These are phyloP conservation scores for Physocladia obscura DNA, from an alignment of 192 early-diverging fungal species.

Conservation along the genomic window DNA sequence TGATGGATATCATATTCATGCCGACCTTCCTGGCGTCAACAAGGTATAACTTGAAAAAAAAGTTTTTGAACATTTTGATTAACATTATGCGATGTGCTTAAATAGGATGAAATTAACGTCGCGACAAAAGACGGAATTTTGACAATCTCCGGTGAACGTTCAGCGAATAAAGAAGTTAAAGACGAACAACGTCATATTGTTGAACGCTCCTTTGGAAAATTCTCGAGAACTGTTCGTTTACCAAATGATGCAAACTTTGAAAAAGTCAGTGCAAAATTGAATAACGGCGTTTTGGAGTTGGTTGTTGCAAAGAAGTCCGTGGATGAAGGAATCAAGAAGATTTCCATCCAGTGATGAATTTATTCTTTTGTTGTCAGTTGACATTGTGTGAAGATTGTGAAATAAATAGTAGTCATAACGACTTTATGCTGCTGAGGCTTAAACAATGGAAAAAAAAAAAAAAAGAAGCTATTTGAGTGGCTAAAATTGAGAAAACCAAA, in stretches of 20 bases:
- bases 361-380: too few species aligned
- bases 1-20: conserved; percentile 45
- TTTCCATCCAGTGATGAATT: conserved; percentile 41
- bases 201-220: conserved; percentile 56
- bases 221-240: conserved; percentile 46
- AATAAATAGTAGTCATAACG: too few species aligned
- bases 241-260: conserved; percentile 47
- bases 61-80: too few species aligned
- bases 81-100: not conserved
- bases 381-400: too few species aligned
- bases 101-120: conserved; percentile 56
- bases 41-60: not conserved
- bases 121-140: conserved; percentile 47
- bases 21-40: conserved; percentile 56
- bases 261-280: conserved; percentile 51
- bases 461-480: too few species aligned
- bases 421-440: too few species aligned
- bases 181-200: conserved; percentile 44
- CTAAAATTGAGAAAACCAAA: too few species aligned
- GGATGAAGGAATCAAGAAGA: conserved; percentile 46
- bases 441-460: too few species aligned
- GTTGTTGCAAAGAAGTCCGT: conserved; percentile 40
- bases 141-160: conserved; percentile 46
- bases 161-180: conserved; percentile 29
- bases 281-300: conserved; percentile 58